Evolutionary conservation across 2,329 filamentous ascomycete genomes (phyloP).

Genomic region (Bisporella sp.): DNA sequence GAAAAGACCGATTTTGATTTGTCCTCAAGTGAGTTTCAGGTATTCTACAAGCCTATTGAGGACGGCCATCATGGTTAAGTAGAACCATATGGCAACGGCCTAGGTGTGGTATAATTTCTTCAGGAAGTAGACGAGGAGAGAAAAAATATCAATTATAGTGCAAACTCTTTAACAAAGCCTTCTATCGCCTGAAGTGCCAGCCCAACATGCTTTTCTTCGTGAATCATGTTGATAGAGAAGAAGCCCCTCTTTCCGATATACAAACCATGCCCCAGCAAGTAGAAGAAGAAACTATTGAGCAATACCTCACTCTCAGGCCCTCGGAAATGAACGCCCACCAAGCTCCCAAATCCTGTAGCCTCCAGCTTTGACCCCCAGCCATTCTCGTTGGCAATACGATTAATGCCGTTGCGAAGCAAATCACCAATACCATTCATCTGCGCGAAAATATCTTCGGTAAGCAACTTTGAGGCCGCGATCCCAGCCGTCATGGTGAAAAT

Average conservation of each 20-base stretch:
- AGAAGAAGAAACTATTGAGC: background rate
- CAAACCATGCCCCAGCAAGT: background rate
- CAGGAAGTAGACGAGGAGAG: too few relatives aligned
- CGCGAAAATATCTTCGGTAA: background rate
- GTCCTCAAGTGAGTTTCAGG: too few relatives aligned
- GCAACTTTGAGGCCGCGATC: background rate
- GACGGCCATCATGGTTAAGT: too few relatives aligned
- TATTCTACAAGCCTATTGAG: too few relatives aligned
- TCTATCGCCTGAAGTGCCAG: too few relatives aligned
- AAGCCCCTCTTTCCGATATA: slow-evolving; percentile 5
- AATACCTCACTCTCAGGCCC: slow-evolving; percentile 1
- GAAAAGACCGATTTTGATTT: too few relatives aligned
- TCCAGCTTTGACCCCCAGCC: slow-evolving; percentile 3
- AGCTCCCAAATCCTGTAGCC: slow-evolving; percentile 1
- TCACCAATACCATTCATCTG: background rate
- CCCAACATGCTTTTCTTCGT: background rate
- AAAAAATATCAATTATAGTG: too few relatives aligned
- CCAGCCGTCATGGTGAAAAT: slow-evolving; percentile 43
- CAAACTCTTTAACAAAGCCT: too few relatives aligned
- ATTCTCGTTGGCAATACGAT: background rate
- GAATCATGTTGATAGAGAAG: slow-evolving; percentile 8
- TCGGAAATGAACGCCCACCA: slow-evolving; percentile 5
- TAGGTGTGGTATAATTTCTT: too few relatives aligned
- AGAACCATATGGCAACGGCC: too few relatives aligned
- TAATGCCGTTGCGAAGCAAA: background rate